phyloP scores from a whole-genome alignment of 2,329 filamentous ascomycete species.

The Trichoderma asperellum region DNA sequence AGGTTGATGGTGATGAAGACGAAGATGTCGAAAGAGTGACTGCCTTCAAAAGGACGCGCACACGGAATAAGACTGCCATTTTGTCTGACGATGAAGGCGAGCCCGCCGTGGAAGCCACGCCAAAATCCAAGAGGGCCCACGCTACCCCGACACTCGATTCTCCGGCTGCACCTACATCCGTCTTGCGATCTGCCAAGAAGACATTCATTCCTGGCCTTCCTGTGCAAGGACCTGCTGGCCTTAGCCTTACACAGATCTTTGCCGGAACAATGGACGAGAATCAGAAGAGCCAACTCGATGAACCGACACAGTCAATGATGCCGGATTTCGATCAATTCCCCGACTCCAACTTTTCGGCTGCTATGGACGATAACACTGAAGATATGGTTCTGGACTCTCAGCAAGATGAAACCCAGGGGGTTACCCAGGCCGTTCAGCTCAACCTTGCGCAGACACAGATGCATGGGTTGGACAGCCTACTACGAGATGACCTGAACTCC shows the following conservation, averaged over 20 bases:
- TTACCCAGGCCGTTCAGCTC: constrained; percentile 55
- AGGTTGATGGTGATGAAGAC: constrained; percentile 40
- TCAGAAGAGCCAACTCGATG: constrained; percentile 44
- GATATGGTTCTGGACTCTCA: constrained; percentile 54
- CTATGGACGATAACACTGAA: constrained; percentile 59
- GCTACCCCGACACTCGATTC: constrained; percentile 50
- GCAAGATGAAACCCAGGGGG: constrained; percentile 41
- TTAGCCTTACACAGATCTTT: constrained; percentile 88
- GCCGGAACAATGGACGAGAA: constrained; percentile 81
- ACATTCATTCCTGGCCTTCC: constrained; percentile 71
- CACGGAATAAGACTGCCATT: constrained; percentile 55
- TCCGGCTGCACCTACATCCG: constrained; percentile 62
- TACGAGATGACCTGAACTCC: constrained; percentile 54
- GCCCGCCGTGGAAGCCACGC: constrained; percentile 48
- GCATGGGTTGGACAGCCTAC: constrained; percentile 61
- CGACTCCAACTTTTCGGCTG: constrained; percentile 64
- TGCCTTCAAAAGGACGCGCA: constrained; percentile 48
- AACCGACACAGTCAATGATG: constrained; percentile 53
- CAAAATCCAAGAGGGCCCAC: constrained; percentile 53
- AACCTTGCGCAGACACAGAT: constrained; percentile 65
- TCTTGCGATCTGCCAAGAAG: constrained; percentile 70
- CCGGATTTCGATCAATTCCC: constrained; percentile 61
- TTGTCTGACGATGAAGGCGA: constrained; percentile 65
- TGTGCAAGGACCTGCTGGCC: constrained; percentile 61
- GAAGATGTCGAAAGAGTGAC: constrained; percentile 46